Evolutionary conservation across 176 grass and related monocot species (phyloP).

Genomic region (Triticum aestivum): DNA sequence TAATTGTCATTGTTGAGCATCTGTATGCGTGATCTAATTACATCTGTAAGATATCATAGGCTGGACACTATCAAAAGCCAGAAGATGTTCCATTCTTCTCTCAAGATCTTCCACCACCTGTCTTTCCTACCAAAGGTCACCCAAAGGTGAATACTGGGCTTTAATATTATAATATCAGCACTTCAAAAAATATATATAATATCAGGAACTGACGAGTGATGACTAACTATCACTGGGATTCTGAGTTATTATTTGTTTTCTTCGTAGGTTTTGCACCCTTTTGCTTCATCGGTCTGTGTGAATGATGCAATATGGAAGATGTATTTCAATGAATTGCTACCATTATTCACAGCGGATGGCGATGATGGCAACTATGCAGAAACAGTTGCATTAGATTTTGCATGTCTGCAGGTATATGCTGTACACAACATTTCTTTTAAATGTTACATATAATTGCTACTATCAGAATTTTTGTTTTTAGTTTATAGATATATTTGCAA

Average conservation of each 20-base stretch:
- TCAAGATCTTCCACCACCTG: constrained; percentile 50
- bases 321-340: constrained; percentile 81
- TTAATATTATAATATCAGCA: constrained; percentile 8
- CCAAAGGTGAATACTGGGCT: constrained; percentile 37
- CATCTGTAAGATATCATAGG: constrained; percentile 33
- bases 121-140: constrained; percentile 29
- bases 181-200: no score
- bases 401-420: constrained; percentile 73
- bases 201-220: neutral
- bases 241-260: neutral
- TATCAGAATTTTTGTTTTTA: neutral
- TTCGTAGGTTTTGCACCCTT: constrained; percentile 63
- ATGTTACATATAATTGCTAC: neutral
- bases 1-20: neutral
- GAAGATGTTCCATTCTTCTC: constrained; percentile 90
- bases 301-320: constrained; percentile 86
- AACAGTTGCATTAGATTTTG: constrained; percentile 69
- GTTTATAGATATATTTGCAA: neutral
- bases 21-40: neutral
- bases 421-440: neutral
- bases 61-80: constrained; percentile 73
- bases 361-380: constrained; percentile 57
- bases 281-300: constrained; percentile 50
- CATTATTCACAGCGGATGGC: constrained; percentile 65
- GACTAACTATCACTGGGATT: neutral